Base-by-base conservation (phyloP, 2,329 filamentous ascomycete species). In the Calonectria naviculata region DNA sequence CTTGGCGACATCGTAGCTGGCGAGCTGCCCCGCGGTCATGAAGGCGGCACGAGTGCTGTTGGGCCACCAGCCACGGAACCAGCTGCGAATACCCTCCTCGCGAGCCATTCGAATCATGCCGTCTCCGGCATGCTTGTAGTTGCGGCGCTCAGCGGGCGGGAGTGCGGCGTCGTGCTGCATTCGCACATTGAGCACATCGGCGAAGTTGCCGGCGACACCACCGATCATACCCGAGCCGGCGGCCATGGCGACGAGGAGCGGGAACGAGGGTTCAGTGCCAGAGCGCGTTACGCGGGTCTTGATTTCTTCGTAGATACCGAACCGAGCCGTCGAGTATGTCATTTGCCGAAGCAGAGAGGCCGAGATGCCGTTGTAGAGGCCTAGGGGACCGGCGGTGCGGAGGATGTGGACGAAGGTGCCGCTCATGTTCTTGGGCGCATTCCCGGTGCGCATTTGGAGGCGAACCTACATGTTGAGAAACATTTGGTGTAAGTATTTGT, bases 271-370 rank as follows among this genome's bases (percentile, higher is more conserved):
- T 64, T 86, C 84, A 47, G 80, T 76, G 74, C 84, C 83, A 62
- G 81, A 75, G 42, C 90, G 90, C 24, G 71, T 72, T 56, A 82
- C 75, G 63, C 89, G 89, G 28, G 89, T 86, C 85, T 99, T 99
- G 71, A 98, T 88, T 77, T 97, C 92, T 85, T 98, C 97, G 87
- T 99, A 99, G 74, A 98, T 92, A 74, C 95, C 97, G 85, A 99
- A 99, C 60, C 97, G 94, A 42, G 95, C 97, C 62, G 97, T 99
- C 71, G 94, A 97, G 87, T 99, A 99, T 71, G 97, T 98, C 77
- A 95, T 89, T 86, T 98, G 97, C 75, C 97, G 95, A 69, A 98
- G 89, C 60, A 98, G 90, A 68, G 95, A 97, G 76, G 97, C 97
- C 2, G 95, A 97, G 70, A 98, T 91, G 85, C 97, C 97, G 79